These are phyloP conservation scores for Psilocybe sp. DNA, from an alignment of 768 basidiomycete genomes.

Conservation along the genomic window DNA sequence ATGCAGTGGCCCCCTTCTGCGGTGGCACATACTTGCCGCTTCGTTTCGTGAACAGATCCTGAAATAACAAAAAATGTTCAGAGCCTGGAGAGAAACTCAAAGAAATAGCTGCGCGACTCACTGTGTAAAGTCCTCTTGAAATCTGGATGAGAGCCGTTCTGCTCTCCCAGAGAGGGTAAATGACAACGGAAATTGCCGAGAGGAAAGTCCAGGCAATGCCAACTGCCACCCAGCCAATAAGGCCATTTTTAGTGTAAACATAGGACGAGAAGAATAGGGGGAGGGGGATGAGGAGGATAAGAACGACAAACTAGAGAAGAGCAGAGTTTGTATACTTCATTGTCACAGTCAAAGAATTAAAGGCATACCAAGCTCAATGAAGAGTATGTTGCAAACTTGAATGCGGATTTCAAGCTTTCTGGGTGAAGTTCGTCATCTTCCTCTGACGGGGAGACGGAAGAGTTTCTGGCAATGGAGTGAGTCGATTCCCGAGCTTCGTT, in stretches of 20 bases:
- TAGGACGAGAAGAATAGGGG: conserved; percentile 84
- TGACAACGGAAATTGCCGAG: conserved; percentile 70
- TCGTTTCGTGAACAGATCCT: no score
- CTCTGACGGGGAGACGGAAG: conserved; percentile 29
- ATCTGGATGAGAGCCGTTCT: conserved; percentile 63
- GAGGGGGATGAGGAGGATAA: conserved; percentile 77
- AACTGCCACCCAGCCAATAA: conserved; percentile 78
- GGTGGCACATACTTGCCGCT: no score
- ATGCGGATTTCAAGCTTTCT: conserved; percentile 65
- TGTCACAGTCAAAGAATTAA: no score
- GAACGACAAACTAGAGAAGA: conserved; percentile 45
- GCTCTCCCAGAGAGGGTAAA: conserved; percentile 89
- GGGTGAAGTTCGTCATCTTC: conserved; percentile 63
- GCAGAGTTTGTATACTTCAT: no score
- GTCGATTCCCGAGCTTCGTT: conserved; percentile 18
- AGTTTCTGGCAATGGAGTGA: conserved; percentile 31
- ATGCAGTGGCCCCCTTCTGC: no score
- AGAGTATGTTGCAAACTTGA: conserved; percentile 76
- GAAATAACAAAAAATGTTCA: no score
- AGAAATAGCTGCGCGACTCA: conserved; percentile 16
- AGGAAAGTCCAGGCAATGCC: conserved; percentile 84
- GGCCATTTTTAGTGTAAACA: conserved; percentile 59
- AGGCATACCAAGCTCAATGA: conserved; percentile 56
- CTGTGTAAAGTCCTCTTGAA: conserved; percentile 60
- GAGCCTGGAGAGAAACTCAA: no score